Conservation (phyloP, 805 yeast genomes). For the Myxozyma melibiosi region DNA sequence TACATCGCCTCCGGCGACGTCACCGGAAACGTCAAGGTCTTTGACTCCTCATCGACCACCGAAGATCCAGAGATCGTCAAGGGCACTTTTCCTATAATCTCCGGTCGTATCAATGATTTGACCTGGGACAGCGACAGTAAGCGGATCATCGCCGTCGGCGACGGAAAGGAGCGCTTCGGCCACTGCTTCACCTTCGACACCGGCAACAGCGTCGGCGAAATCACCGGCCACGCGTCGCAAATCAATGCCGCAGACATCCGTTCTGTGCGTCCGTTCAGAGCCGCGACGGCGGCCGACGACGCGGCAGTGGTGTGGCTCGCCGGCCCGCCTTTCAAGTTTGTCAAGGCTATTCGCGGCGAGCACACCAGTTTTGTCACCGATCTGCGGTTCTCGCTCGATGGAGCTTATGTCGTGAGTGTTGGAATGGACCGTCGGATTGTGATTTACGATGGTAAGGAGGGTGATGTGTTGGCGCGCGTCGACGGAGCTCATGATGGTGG, state of each 20-base stretch:
- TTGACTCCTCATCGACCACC: constrained; percentile 58
- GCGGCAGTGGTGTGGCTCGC: constrained; percentile 77
- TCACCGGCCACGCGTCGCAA: constrained; percentile 84
- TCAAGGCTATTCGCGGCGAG: constrained; percentile 66
- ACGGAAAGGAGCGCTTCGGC: constrained; percentile 88
- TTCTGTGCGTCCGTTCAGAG: constrained; percentile 87
- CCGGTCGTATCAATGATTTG: constrained; percentile 78
- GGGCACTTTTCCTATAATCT: constrained; percentile 68
- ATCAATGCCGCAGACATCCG: constrained; percentile 83
- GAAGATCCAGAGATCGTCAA: constrained; percentile 62
- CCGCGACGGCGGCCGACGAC: constrained; percentile 92
- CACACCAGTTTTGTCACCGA: constrained; percentile 81
- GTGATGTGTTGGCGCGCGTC: constrained; percentile 62
- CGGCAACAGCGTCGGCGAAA: constrained; percentile 96
- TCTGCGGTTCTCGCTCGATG: constrained; percentile 81
- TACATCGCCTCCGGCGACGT: constrained; percentile 92
- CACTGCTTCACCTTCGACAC: constrained; percentile 92
- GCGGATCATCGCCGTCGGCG: constrained; percentile 91
- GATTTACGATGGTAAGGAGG: constrained; percentile 84
- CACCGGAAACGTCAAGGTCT: constrained; percentile 82
- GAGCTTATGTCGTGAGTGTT: constrained; percentile 70
- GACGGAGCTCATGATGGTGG: constrained; percentile 67
- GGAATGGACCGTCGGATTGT: constrained; percentile 81
- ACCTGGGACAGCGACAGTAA: constrained; percentile 91
- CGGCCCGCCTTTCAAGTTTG: constrained; percentile 94